Percentiles rank a stretch among this genome's conserved stretches.
Evolutionary conservation across 306 rosid genomes (phyloP).

Genomic region (Fragaria ananassa): DNA sequence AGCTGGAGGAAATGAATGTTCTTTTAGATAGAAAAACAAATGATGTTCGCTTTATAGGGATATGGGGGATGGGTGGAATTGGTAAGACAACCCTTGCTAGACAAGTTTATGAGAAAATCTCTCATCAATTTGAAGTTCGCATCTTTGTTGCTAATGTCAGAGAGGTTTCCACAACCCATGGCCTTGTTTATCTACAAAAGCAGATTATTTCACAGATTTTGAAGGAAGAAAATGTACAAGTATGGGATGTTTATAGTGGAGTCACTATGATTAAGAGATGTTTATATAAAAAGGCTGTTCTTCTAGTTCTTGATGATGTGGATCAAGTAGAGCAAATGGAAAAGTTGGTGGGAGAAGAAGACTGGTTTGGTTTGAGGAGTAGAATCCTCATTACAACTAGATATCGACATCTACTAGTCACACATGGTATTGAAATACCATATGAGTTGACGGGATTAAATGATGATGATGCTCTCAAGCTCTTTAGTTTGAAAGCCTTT

Average conservation of each 20-base stretch:
- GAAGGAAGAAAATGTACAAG: background rate
- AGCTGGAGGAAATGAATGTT: background rate
- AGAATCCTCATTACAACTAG: slow-evolving; percentile 3
- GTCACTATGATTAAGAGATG: background rate
- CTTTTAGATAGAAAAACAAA: background rate
- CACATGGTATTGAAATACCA: background rate
- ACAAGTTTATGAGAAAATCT: no score
- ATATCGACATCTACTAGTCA: background rate
- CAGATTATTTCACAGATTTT: background rate
- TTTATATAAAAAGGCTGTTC: background rate
- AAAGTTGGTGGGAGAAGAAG: background rate
- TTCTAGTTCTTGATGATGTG: slow-evolving; percentile 13
- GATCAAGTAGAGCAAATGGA: background rate
- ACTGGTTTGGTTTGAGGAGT: slow-evolving; percentile 4
- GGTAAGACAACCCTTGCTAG: no score
- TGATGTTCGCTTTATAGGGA: no score
- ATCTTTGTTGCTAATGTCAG: background rate
- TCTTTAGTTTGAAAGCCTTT: no score
- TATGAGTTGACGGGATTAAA: no score
- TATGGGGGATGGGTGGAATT: no score
- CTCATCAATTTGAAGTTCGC: background rate
- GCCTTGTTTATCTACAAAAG: background rate
- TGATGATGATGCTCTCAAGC: no score
- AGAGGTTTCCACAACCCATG: background rate
- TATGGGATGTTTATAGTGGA: background rate